A percentile compares a stretch with the other conserved stretches of the same genome.
Evolutionary conservation across 2,329 filamentous ascomycete species (phyloP).

Genomic region (Hypoxylon sp.): DNA sequence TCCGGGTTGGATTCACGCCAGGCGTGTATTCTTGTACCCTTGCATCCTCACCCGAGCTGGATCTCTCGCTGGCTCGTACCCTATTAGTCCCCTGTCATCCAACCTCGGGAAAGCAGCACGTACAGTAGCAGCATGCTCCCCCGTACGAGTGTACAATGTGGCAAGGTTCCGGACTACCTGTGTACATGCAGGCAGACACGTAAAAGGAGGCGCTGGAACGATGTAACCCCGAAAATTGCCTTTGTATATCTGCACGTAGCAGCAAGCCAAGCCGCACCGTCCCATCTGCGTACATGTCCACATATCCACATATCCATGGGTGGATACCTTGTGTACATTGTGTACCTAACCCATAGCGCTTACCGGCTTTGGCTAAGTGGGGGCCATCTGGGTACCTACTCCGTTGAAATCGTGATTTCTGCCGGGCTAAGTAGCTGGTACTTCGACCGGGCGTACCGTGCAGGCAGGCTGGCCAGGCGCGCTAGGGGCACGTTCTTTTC

Average conservation of each 20-base stretch:
- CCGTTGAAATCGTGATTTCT: slow-evolving; percentile 44
- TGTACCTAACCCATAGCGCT: slow-evolving; percentile 49
- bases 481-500: too few relatives aligned
- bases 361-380: slow-evolving; percentile 38
- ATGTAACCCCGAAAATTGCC: slow-evolving; percentile 31
- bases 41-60: slow-evolving; percentile 36
- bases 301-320: slow-evolving; percentile 10
- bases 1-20: slow-evolving; percentile 29
- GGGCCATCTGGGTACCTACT: slow-evolving; percentile 35
- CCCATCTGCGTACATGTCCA: slow-evolving; percentile 14
- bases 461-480: not conserved
- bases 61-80: slow-evolving; percentile 29
- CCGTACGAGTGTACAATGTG: slow-evolving; percentile 27
- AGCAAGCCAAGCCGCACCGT: too few relatives aligned
- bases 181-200: slow-evolving; percentile 22
- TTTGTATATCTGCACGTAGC: slow-evolving; percentile 7
- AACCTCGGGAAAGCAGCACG: slow-evolving; percentile 39
- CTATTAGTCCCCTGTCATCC: slow-evolving; percentile 31
- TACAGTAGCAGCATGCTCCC: slow-evolving; percentile 16
- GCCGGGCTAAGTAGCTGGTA: slow-evolving; percentile 27
- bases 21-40: slow-evolving; percentile 12
- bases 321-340: too few relatives aligned
- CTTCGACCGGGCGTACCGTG: slow-evolving; percentile 26
- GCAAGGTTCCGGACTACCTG: slow-evolving; percentile 31
- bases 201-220: slow-evolving; percentile 32